Conservation (phyloP, 495 filamentous ascomycete genomes). For the Geopyxis carbonaria region DNA sequence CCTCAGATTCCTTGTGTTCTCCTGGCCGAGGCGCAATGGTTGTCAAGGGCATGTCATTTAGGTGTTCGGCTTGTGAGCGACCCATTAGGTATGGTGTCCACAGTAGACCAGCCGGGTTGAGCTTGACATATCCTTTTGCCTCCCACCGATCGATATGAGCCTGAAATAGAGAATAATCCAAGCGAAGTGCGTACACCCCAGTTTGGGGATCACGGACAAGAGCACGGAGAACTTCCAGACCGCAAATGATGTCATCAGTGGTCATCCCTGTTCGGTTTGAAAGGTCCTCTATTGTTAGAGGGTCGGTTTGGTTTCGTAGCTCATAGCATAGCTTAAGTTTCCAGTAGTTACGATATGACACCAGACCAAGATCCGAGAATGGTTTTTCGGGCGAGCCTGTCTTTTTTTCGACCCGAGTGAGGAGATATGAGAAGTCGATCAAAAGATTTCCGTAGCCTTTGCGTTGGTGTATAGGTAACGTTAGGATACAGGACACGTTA, state of each 20-base stretch:
- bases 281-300: constrained; percentile 43
- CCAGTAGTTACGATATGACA: constrained; percentile 97
- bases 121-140: constrained; percentile 63
- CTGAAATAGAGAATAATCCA: constrained; percentile 65
- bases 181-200: constrained; percentile 67
- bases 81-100: constrained; percentile 99
- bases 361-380: constrained; percentile 89
- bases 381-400: constrained; percentile 96
- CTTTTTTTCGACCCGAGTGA: constrained; percentile 83
- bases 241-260: constrained; percentile 86
- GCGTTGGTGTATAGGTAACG: constrained; percentile 85
- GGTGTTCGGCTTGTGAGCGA: constrained; percentile 60
- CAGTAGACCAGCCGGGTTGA: constrained; percentile 63
- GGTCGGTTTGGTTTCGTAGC: constrained; percentile 43
- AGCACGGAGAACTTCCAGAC: constrained; percentile 71
- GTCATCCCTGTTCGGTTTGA: constrained; percentile 90
- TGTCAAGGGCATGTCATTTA: constrained; percentile 36
- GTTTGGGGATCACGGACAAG: constrained; percentile 81
- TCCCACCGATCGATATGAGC: constrained; percentile 78
- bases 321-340: constrained; percentile 72
- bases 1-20: constrained; percentile 3
- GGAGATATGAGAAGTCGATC: constrained; percentile 94
- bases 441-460: constrained; percentile 93
- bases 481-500: constrained; percentile 94
- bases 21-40: constrained; percentile 76